phyloP scores from a whole-genome alignment of 2,329 filamentous ascomycete genomes.

The Conoideocrella luteorostrata region DNA sequence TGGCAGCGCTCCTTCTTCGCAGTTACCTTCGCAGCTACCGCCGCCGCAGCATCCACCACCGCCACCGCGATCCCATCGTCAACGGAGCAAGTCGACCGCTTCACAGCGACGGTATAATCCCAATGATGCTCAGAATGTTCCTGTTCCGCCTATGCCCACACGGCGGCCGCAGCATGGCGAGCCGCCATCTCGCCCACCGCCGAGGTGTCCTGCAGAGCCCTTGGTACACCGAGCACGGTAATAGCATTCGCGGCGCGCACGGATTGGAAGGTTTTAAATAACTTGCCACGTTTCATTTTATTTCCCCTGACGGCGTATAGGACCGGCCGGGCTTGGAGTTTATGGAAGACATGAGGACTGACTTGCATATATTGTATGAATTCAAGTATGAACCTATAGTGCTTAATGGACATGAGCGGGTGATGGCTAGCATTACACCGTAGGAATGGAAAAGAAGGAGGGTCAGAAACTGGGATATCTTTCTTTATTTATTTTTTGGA shows the following conservation, averaged over 20 bases:
- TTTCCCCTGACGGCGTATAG: too few relatives aligned
- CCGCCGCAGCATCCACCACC: constrained; percentile 20
- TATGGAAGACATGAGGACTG: too few relatives aligned
- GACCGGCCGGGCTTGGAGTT: too few relatives aligned
- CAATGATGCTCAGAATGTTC: constrained; percentile 10
- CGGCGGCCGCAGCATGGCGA: constrained; percentile 15
- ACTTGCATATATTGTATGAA: too few relatives aligned
- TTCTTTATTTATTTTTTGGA: too few relatives aligned
- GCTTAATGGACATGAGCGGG: too few relatives aligned
- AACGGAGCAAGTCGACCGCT: constrained; percentile 1
- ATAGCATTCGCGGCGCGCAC: neutral
- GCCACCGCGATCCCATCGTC: constrained; percentile 3
- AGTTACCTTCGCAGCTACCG: constrained; percentile 6
- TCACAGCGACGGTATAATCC: constrained; percentile 5
- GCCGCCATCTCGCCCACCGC: neutral
- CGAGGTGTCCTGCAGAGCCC: constrained; percentile 20
- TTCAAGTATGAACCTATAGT: too few relatives aligned
- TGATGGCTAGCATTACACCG: too few relatives aligned
- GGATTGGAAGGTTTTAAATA: too few relatives aligned
- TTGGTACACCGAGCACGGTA: constrained; percentile 23
- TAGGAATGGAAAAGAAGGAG: too few relatives aligned
- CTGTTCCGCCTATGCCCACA: constrained; percentile 20
- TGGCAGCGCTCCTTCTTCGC: neutral
- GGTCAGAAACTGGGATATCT: too few relatives aligned
- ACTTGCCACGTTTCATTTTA: constrained; percentile 10